phyloP scores from a whole-genome alignment of 306 rosid genomes.

The Aeschynomene evenia region DNA sequence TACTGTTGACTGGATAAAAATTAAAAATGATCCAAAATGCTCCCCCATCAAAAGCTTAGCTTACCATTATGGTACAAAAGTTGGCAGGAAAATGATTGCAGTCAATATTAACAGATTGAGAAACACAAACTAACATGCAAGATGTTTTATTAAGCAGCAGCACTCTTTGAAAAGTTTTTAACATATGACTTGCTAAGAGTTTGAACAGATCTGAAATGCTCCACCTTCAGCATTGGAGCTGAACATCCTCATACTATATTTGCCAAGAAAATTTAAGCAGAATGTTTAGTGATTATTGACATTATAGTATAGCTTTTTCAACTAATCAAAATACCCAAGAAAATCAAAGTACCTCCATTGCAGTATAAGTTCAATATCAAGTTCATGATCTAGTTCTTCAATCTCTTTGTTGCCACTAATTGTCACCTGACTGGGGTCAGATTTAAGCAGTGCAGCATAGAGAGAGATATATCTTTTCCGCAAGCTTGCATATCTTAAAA shows the following conservation, averaged over 20 bases:
- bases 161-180: not conserved
- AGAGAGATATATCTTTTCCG: conserved; percentile 81
- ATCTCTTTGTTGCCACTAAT: conserved; percentile 71
- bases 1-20: not conserved
- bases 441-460: conserved; percentile 83
- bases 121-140: not conserved
- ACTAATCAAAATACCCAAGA: not conserved
- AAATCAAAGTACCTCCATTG: conserved; percentile 82
- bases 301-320: conserved; percentile 14
- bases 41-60: conserved; percentile 7
- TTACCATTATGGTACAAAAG: not conserved
- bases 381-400: conserved; percentile 82
- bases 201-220: not conserved
- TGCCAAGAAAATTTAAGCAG: not conserved
- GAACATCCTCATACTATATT: not conserved
- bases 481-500: conserved; percentile 77
- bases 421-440: conserved; percentile 71
- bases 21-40: not conserved
- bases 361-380: conserved; percentile 85
- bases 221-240: conserved; percentile 19
- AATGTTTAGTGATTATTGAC: not conserved
- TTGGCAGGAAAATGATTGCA: not conserved
- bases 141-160: not conserved
- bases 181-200: not conserved
- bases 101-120: not conserved